Evolutionary conservation across 306 rosid genomes (phyloP).

Genomic region (Inga leiocalycina): DNA sequence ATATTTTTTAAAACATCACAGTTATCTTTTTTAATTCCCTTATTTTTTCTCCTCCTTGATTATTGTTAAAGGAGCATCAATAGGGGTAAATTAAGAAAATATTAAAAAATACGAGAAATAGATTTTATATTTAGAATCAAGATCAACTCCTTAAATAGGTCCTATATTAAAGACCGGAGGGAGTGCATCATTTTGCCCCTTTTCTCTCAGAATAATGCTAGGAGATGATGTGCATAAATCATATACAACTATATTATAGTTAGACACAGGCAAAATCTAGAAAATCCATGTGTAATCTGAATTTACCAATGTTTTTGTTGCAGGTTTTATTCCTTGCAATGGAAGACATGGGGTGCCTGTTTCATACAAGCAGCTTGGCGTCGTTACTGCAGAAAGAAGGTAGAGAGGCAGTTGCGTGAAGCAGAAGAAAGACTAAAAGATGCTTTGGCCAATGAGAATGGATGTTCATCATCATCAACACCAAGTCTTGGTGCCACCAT

Average conservation of each 20-base stretch:
- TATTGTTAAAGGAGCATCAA: too few species aligned
- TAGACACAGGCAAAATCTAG: neutral
- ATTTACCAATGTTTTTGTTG: neutral
- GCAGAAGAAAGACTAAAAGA: conserved; percentile 39
- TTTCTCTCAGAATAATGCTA: neutral
- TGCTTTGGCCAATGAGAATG: conserved; percentile 31
- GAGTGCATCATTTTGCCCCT: neutral
- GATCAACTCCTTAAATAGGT: too few species aligned
- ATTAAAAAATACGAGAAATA: too few species aligned
- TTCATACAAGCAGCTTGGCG: conserved; percentile 87
- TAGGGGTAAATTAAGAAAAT: too few species aligned
- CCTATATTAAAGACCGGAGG: too few species aligned
- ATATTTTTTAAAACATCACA: too few species aligned
- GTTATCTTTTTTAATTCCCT: too few species aligned
- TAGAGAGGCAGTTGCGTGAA: conserved; percentile 43
- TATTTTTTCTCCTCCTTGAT: too few species aligned
- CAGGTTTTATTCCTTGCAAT: conserved; percentile 61
- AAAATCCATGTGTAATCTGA: neutral
- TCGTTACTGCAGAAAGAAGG: conserved; percentile 48
- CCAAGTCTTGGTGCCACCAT: conserved; percentile 41
- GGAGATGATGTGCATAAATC: neutral
- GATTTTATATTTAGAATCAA: too few species aligned
- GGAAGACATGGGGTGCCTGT: conserved; percentile 80
- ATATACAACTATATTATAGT: neutral
- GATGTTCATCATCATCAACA: conserved; percentile 14